A percentile compares a stretch with the other conserved stretches of the same genome.
phyloP scores from a whole-genome alignment of 163 green algal genomes.

The Volvox carteri region DNA sequence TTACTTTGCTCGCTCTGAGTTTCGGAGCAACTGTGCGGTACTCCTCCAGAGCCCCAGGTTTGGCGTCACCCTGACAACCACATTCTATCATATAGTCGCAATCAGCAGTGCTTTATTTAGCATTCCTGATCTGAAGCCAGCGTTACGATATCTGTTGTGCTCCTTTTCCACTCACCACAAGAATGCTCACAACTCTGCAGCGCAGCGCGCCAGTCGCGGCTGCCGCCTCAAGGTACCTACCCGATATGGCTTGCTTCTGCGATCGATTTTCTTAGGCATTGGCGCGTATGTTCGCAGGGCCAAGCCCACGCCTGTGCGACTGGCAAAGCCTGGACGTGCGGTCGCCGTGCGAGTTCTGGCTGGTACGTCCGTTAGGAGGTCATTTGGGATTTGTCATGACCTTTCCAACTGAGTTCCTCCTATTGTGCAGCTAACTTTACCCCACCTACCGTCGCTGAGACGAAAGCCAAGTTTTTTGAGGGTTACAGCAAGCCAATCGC shows the following conservation, averaged over 20 bases:
- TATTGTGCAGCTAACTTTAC: conserved; percentile 61
- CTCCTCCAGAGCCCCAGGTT: conserved; percentile 1
- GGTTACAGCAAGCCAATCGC: conserved; percentile 92
- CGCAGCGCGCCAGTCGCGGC: neutral
- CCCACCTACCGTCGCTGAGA: conserved; percentile 93
- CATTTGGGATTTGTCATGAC: too few species aligned
- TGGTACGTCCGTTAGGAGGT: neutral
- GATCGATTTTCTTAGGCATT: neutral
- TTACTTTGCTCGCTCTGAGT: neutral
- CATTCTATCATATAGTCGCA: neutral
- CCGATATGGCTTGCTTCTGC: neutral
- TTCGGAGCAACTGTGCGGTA: neutral
- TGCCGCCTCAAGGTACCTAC: conserved; percentile 2
- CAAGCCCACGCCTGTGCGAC: conserved; percentile 6
- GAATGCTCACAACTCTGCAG: conserved; percentile 26
- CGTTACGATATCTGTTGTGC: neutral
- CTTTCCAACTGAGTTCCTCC: neutral
- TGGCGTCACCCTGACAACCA: conserved; percentile 5
- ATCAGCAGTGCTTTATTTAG: neutral
- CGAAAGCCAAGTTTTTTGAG: conserved; percentile 93
- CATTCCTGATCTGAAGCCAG: neutral
- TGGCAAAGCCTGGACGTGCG: neutral
- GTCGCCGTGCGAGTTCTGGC: conserved; percentile 27
- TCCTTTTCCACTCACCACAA: conserved; percentile 1
- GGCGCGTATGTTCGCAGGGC: conserved; percentile 9